Conservation (phyloP, 768 basidiomycete genomes). For the Lactifluus subvellereus region DNA sequence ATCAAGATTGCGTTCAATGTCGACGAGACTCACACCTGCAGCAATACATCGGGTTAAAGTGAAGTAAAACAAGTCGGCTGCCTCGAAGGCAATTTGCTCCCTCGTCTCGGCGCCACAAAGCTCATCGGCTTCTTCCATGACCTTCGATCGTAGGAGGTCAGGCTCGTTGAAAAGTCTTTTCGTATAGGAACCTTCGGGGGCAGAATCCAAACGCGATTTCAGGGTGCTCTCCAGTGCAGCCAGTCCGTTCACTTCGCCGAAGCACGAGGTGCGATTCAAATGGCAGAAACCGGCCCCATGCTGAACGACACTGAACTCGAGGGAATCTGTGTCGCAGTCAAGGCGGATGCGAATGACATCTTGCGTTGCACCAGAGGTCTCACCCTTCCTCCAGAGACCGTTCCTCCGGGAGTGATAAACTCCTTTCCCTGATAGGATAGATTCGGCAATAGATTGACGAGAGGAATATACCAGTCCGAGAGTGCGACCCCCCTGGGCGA, state of each 20-base stretch:
- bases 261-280: slow-evolving; percentile 81
- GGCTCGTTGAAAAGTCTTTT: slow-evolving; percentile 77
- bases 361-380: slow-evolving; percentile 92
- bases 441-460: slow-evolving; percentile 72
- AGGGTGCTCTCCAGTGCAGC: slow-evolving; percentile 78
- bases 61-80: slow-evolving; percentile 94
- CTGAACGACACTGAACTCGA: slow-evolving; percentile 88
- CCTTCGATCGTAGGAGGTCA: slow-evolving; percentile 81
- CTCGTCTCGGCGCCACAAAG: slow-evolving; percentile 75
- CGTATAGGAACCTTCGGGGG: slow-evolving; percentile 92
- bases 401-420: slow-evolving; percentile 96
- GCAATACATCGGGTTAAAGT: slow-evolving; percentile 78
- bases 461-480: slow-evolving; percentile 98
- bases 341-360: slow-evolving; percentile 72
- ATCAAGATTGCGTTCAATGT: slow-evolving; percentile 82
- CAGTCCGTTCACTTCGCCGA: slow-evolving; percentile 75
- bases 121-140: slow-evolving; percentile 98
- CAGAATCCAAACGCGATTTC: slow-evolving; percentile 58
- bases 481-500: slow-evolving; percentile 56
- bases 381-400: slow-evolving; percentile 95
- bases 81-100: slow-evolving; percentile 88
- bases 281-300: slow-evolving; percentile 94
- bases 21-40: slow-evolving; percentile 72
- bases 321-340: slow-evolving; percentile 90
- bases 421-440: slow-evolving; percentile 83